Percentiles rank a stretch among this genome's conserved stretches.
Conservation (phyloP, 1,139 yeast species). For the Zygosaccharomyces sapae region DNA sequence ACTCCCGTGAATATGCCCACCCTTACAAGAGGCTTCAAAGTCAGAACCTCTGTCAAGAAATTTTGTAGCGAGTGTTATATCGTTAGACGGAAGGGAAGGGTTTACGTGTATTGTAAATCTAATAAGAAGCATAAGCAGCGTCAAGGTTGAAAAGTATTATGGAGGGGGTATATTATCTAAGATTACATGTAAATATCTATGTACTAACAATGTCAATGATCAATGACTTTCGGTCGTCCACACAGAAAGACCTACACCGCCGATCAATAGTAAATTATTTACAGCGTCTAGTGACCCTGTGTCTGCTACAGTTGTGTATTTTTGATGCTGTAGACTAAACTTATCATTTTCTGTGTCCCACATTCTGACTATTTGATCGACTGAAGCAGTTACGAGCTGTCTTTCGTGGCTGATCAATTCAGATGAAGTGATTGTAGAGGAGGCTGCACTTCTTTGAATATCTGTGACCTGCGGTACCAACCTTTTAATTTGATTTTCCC, state of each 20-base stretch:
- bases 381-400: slow-evolving; percentile 43
- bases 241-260: slow-evolving; percentile 68
- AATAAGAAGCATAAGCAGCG: slow-evolving; percentile 96
- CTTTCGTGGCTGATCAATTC: slow-evolving; percentile 32
- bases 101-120: slow-evolving; percentile 86
- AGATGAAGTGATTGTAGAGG: slow-evolving; percentile 79
- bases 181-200: slow-evolving; percentile 7
- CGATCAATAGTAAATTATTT: slow-evolving; percentile 44
- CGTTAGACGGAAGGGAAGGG: slow-evolving; percentile 91
- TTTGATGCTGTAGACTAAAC: slow-evolving; percentile 42
- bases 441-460: slow-evolving; percentile 59
- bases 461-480: slow-evolving; percentile 27
- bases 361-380: slow-evolving; percentile 69
- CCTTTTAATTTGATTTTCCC: slow-evolving; percentile 24
- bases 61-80: slow-evolving; percentile 87
- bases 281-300: slow-evolving; percentile 65
- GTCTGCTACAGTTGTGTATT: slow-evolving; percentile 82
- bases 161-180: slow-evolving; percentile 2
- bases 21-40: slow-evolving; percentile 55
- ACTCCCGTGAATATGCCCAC: slow-evolving; percentile 21
- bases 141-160: slow-evolving; percentile 59
- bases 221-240: slow-evolving; percentile 38
- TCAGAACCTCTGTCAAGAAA: slow-evolving; percentile 81
- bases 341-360: slow-evolving; percentile 48
- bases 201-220: not conserved